Evolutionary conservation across 306 rosid species (phyloP).

Genomic region (cucumber (Cucumis sativus)): Cucumber_9930_V3 NC_026655.2:20261501-20262000

Average conservation of each 20-base stretch:
- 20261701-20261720: background rate
- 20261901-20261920: background rate
- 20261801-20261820: background rate
- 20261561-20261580: background rate
- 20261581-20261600: background rate
- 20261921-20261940: background rate
- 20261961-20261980: conserved; percentile 2
- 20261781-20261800: background rate
- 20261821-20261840: background rate
- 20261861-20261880: background rate
- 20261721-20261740: background rate
- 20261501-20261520: background rate
- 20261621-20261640: background rate
- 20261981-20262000: conserved; percentile 15
- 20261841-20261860: background rate
- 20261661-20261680: background rate
- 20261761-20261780: background rate
- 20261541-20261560: background rate
- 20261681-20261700: background rate
- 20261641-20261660: background rate
- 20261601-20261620: background rate
- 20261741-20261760: background rate
- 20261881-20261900: background rate
- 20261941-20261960: background rate
- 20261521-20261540: background rate